phyloP scores from a whole-genome alignment of 805 yeast genomes.

The Yarrowia bubula region DNA sequence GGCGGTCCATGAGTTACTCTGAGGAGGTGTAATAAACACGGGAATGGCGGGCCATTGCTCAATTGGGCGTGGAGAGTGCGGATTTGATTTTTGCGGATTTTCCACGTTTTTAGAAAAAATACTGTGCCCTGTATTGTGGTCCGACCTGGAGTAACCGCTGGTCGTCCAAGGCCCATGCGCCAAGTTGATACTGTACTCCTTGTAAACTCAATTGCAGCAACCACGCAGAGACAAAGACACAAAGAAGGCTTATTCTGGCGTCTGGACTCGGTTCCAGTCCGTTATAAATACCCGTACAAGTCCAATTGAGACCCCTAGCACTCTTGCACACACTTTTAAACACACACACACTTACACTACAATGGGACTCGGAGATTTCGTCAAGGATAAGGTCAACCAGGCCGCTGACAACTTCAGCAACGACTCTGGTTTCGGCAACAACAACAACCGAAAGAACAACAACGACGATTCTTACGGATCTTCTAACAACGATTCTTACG shows the following conservation, averaged over 20 bases:
- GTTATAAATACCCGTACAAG: too few relatives aligned
- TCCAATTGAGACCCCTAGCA: neutral
- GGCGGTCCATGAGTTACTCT: neutral
- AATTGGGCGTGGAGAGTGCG: neutral
- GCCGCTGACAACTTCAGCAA: neutral
- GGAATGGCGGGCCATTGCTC: neutral
- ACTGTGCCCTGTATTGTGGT: too few relatives aligned
- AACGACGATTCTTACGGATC: conserved; percentile 16
- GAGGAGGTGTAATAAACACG: too few relatives aligned
- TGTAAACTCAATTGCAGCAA: too few relatives aligned
- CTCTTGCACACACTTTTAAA: neutral
- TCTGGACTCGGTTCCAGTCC: too few relatives aligned
- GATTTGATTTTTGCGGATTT: neutral
- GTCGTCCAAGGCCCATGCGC: too few relatives aligned
- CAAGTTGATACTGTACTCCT: too few relatives aligned
- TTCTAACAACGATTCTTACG: neutral
- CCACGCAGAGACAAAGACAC: neutral
- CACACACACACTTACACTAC: neutral
- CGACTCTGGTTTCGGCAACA: neutral
- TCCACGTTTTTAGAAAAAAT: too few relatives aligned
- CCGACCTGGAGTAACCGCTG: too few relatives aligned
- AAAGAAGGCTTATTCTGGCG: neutral
- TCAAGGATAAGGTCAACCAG: conserved; percentile 24
- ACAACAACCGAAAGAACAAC: neutral
- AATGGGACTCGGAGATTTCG: conserved; percentile 27